These are phyloP conservation scores for Ramularia endophylla DNA, from an alignment of 2,329 filamentous ascomycete genomes.

Conservation along the genomic window DNA sequence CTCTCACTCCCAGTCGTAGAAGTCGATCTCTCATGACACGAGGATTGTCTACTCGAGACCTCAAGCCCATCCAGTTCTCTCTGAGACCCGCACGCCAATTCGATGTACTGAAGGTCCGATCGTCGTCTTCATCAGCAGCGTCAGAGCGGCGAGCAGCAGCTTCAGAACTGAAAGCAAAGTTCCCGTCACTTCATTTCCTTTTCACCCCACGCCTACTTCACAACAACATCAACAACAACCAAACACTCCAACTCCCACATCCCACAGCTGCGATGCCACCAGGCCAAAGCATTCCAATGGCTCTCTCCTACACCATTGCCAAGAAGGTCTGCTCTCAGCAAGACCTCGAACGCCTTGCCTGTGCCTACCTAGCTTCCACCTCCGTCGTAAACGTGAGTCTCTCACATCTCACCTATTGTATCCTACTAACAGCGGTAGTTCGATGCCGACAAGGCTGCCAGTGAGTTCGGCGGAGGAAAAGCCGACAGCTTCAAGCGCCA, in stretches of 20 bases:
- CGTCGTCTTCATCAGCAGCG: too few species aligned
- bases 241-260: conserved; percentile 4
- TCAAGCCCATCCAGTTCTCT: too few species aligned
- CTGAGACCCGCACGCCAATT: too few species aligned
- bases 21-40: too few species aligned
- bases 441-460: conserved; percentile 14
- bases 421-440: conserved; percentile 8
- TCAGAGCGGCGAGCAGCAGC: too few species aligned
- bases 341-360: conserved; percentile 19
- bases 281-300: conserved; percentile 9
- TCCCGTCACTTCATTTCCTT: not conserved
- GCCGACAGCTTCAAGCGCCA: conserved; percentile 18
- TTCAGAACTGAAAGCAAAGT: too few species aligned
- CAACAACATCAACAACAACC: not conserved
- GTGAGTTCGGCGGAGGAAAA: conserved; percentile 15
- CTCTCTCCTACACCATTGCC: conserved; percentile 15
- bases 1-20: too few species aligned
- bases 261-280: conserved; percentile 9
- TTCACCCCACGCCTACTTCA: not conserved
- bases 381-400: conserved; percentile 8
- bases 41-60: too few species aligned
- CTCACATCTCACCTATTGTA: not conserved
- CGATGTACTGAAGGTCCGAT: too few species aligned
- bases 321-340: conserved; percentile 14
- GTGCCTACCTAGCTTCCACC: conserved; percentile 15